Base-by-base conservation (phyloP, 2,329 filamentous ascomycete species). In the Tetracladium maxilliforme region DNA sequence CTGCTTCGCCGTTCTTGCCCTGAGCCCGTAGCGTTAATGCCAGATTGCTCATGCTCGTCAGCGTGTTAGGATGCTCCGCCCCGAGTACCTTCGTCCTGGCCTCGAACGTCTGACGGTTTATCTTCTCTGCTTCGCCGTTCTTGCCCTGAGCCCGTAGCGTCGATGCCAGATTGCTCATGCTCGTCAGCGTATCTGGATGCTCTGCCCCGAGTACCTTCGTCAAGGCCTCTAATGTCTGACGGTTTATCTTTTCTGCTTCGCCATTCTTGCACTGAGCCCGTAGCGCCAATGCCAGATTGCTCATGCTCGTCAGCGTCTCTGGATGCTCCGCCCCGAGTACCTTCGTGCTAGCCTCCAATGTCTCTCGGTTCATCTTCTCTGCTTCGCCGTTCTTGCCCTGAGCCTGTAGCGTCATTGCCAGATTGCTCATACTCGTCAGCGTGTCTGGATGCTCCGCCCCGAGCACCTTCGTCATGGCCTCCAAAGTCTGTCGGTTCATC, bases 1-100 rank as follows among this genome's bases (percentile, higher is more conserved):
- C 42, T 11, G 41, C 40, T 24, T 38, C 30, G 8, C 24, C 16
- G 16, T 30, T 39, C 16, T 36, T 36, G 6, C 31, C 34, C 17
- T 36, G 39, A 15, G 16, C 14, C 2, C 10, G 4, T 4, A 33
- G 25, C 8, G 26, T 10, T 5, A 16, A 4, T 8, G 29, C 34
- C 9, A 42, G 28, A 25, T 32, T 33, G 14, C 35, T 28, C 30
- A 33, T 3, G 27, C 28, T 34, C 28, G 4, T 24, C 19, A 39
- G 28, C 21, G 30, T 38, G 10, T 30, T 17, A 13, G 29, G 35
- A 30, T 39, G 27, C 20, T 37, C 29, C 8, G 16, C n/a, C 6
- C 35, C 35, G 5, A 34, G 14, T 7, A 31, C 21, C 25, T 27
- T 33, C 16, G 30, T 12, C 8, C 11, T 20, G 10, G 10, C 5